phyloP scores from a whole-genome alignment of 805 yeast species.

The Saccharomycopsis synnaedendra region DNA sequence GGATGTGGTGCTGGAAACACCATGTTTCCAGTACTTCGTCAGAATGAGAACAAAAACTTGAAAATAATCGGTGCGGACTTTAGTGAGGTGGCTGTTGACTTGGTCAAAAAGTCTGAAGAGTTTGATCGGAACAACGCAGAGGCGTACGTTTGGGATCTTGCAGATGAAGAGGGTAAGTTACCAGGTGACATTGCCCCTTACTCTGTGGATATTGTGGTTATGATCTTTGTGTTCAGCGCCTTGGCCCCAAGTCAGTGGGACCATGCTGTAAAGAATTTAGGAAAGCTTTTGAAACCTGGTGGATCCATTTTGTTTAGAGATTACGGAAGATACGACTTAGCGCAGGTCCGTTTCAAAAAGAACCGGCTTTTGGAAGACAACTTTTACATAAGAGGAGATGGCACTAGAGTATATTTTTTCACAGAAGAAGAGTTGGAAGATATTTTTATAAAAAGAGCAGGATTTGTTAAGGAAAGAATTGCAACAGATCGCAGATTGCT shows the following conservation, averaged over 20 bases:
- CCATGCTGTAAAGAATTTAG: slow-evolving; percentile 61
- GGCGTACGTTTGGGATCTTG: slow-evolving; percentile 93
- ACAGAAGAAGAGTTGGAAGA: slow-evolving; percentile 81
- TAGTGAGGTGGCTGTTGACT: slow-evolving; percentile 78
- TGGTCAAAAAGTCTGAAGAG: slow-evolving; percentile 55
- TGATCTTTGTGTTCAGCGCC: slow-evolving; percentile 92
- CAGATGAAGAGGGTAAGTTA: slow-evolving; percentile 57
- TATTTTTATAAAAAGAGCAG: slow-evolving; percentile 47
- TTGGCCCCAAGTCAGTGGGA: slow-evolving; percentile 87
- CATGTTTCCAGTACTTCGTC: slow-evolving; percentile 76
- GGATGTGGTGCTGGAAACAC: slow-evolving; percentile 99
- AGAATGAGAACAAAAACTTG: slow-evolving; percentile 70
- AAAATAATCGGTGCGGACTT: slow-evolving; percentile 81
- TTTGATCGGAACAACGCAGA: slow-evolving; percentile 49
- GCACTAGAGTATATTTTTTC: slow-evolving; percentile 94
- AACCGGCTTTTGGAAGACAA: slow-evolving; percentile 81
- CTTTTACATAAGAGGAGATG: slow-evolving; percentile 95
- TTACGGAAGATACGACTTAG: slow-evolving; percentile 91
- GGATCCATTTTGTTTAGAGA: slow-evolving; percentile 85
- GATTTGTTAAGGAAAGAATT: slow-evolving; percentile 58
- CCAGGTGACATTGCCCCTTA: slow-evolving; percentile 79
- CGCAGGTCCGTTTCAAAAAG: slow-evolving; percentile 88
- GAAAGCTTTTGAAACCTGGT: slow-evolving; percentile 78
- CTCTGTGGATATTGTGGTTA: slow-evolving; percentile 83
- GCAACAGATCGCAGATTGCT: slow-evolving; percentile 86